phyloP scores from a whole-genome alignment of 2,329 filamentous ascomycete species.

The Paracamarosporium sp. region DNA sequence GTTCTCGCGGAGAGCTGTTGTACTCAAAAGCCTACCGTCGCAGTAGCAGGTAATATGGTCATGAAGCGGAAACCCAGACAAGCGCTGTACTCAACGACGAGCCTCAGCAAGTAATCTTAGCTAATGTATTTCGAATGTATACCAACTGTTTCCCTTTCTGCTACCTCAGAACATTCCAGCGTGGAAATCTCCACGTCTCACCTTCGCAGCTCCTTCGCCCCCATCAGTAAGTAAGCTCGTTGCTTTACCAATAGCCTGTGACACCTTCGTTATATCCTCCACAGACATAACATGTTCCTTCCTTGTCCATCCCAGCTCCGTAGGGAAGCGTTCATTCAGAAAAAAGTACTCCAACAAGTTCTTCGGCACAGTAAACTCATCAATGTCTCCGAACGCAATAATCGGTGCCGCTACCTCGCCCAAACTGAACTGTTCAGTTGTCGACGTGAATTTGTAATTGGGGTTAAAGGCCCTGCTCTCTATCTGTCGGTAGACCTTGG shows the following conservation, averaged over 20 bases:
- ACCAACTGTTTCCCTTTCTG: too few species aligned
- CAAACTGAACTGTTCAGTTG: slow-evolving; percentile 54
- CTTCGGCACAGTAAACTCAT: slow-evolving; percentile 43
- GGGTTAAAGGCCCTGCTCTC: slow-evolving; percentile 57
- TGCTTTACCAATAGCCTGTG: slow-evolving; percentile 9
- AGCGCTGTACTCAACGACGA: too few species aligned
- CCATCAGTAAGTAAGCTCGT: slow-evolving; percentile 15
- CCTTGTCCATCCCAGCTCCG: slow-evolving; percentile 50
- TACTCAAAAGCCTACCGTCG: too few species aligned
- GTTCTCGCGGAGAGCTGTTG: too few species aligned
- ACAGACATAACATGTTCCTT: slow-evolving; percentile 19
- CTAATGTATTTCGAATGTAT: too few species aligned
- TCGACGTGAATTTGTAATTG: slow-evolving; percentile 54
- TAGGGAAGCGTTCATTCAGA: slow-evolving; percentile 53
- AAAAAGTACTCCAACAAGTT: slow-evolving; percentile 51
- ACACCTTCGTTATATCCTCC: slow-evolving; percentile 14
- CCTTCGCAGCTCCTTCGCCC: not conserved
- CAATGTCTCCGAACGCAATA: slow-evolving; percentile 57
- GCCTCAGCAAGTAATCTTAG: too few species aligned
- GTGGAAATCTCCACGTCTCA: slow-evolving; percentile 5
- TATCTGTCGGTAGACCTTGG: slow-evolving; percentile 54
- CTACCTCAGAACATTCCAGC: not conserved
- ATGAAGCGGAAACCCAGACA: too few species aligned
- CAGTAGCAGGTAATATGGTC: too few species aligned
- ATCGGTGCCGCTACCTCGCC: slow-evolving; percentile 60